Conservation (phyloP, 805 yeast genomes). For the Naumovozyma castellii region DNA sequence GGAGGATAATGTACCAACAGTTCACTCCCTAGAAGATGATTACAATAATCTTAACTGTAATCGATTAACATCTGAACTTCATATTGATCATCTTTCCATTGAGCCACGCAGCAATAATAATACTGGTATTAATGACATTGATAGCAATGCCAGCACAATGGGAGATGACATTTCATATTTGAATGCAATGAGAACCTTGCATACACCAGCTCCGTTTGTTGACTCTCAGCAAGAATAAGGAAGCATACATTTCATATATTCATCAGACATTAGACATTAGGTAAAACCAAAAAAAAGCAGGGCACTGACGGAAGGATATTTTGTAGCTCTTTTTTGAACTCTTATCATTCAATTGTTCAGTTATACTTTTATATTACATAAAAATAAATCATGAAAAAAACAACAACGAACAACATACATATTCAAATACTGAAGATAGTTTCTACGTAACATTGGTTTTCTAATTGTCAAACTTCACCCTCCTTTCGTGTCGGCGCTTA, state of each 20-base stretch:
- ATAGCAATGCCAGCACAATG: slow-evolving; percentile 21
- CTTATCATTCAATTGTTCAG: neutral
- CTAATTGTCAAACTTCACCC: too few species aligned
- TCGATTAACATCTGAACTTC: neutral
- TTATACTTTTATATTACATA: too few species aligned
- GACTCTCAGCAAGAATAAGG: too few species aligned
- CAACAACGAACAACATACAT: too few species aligned
- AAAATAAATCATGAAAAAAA: neutral
- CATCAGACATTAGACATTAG: too few species aligned
- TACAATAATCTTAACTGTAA: neutral
- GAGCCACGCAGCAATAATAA: neutral
- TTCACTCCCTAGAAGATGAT: neutral
- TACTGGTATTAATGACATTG: slow-evolving; percentile 10
- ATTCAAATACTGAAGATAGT: too few species aligned
- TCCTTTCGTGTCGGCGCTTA: too few species aligned
- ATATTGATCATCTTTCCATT: neutral
- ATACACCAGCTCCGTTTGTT: neutral
- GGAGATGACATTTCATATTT: slow-evolving; percentile 25
- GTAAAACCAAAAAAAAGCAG: too few species aligned
- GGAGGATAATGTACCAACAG: neutral
- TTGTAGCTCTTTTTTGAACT: neutral
- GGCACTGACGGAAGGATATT: too few species aligned
- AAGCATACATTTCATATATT: too few species aligned
- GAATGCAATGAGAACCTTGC: neutral
- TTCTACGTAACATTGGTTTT: too few species aligned